Base-by-base conservation (phyloP, 2,329 filamentous ascomycete genomes). In the Alternaria sp. region DNA sequence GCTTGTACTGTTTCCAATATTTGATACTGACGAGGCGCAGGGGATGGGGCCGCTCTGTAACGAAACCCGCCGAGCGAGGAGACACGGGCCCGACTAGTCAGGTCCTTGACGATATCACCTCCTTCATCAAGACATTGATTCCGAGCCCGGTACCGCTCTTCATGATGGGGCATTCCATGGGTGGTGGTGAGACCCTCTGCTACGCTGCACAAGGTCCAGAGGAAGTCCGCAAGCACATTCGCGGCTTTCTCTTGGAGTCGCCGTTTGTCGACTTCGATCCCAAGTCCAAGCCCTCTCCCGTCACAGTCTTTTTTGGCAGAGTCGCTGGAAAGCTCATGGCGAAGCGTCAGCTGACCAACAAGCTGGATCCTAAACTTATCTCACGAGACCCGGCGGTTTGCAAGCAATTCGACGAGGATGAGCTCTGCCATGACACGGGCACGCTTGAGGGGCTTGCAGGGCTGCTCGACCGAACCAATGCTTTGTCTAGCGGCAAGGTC, bases 141-240 rank as follows among this genome's bases (percentile, higher is more conserved):
- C 84, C 84, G 10, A 76, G 79, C 41, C 68, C 76, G 10, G 63
- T 79, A 3, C 92, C 93, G 0, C 74, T 96, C 16, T 97, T 97
- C 80, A 85, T 97, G 20, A 88, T 95, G 83, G 94, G 94, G 54
- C 93, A 97, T 79, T 93, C 90, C 22, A 97, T 97, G 92, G 94
- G 94, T 66, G 94, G 94, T 60, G 92, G 89, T 25, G 86, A 96
- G 79, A 86, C 89, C 6, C 81, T 97, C 9, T 88, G 87, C 44
- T 89, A 87, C 68, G 81, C 81, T 62, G 78, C 79, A 30, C 73
- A 74, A 45, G 83, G 80, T 20, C 83, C 81, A 5, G 65, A 68
- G 44, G 84, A 87, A 16, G 76, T 92, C 12, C 84, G 87, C 43
- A 76, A 81, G 36, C 82, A 85, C 59, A 85, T 97, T 49, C 84